phyloP scores from a whole-genome alignment of 2,329 filamentous ascomycete genomes.

The Ceratocystis ficicola region DNA sequence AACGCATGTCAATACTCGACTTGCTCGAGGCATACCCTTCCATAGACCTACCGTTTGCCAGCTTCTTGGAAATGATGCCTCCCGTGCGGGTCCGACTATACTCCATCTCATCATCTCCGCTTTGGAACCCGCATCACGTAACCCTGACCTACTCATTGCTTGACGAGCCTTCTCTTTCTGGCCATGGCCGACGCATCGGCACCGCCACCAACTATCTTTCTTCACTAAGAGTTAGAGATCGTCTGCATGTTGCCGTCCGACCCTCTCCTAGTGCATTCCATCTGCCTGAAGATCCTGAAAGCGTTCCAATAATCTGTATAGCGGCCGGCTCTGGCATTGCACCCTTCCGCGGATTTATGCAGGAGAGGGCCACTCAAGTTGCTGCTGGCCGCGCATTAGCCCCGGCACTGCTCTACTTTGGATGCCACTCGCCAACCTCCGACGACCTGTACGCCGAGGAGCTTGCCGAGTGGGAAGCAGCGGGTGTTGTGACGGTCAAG shows the following conservation, averaged over 20 bases:
- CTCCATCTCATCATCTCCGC: conserved; percentile 63
- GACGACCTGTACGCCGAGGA: conserved; percentile 46
- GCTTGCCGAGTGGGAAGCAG: conserved; percentile 45
- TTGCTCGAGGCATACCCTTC: conserved; percentile 52
- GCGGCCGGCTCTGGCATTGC: conserved; percentile 46
- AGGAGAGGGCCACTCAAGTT: conserved; percentile 45
- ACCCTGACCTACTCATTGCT: conserved; percentile 60
- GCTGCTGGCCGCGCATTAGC: conserved; percentile 42
- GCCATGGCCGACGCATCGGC: conserved; percentile 41
- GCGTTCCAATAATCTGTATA: conserved; percentile 40
- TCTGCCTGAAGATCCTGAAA: conserved; percentile 36
- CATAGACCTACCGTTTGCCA: conserved; percentile 49
- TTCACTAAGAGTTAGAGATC: conserved; percentile 34
- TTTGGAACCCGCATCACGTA: conserved; percentile 43
- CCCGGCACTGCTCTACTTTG: conserved; percentile 52
- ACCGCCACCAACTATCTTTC: conserved; percentile 51
- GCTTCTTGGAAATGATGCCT: conserved; percentile 60
- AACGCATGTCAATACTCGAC: conserved; percentile 53
- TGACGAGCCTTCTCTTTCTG: conserved; percentile 41
- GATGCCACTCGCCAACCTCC: conserved; percentile 41
- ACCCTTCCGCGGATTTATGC: conserved; percentile 51
- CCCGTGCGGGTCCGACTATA: conserved; percentile 71
- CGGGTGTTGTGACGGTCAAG: conserved; percentile 49
- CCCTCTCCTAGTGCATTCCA: conserved; percentile 36
- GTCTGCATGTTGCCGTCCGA: conserved; percentile 40